Base-by-base conservation (phyloP, 129 eudicot species). In the Lonicera japonica region DNA sequence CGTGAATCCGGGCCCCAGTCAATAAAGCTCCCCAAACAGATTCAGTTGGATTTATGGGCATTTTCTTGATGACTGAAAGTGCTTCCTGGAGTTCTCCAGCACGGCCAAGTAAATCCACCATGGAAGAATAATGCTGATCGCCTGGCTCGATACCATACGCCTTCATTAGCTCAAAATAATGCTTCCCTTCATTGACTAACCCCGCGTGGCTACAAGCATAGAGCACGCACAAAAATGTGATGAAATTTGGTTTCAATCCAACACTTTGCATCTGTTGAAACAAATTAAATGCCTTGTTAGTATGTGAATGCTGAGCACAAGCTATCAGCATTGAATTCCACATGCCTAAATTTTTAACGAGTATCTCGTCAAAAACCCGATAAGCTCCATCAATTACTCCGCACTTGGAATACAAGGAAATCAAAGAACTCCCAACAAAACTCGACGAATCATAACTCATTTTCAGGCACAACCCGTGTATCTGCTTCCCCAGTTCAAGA, bases 161-260 rank as follows among this genome's bases (percentile, higher is more conserved):
- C 67, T 82, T 82, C 98, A 91, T 91, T 39, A 77, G 54, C 34
- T 70, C 70, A 69, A 91, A 87, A 56, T 87, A 84, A 74, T 64
- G 57, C 64, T 78, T 83, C 1, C 98, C 98, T 68, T 91, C 82
- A 22, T 71, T 61, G 8, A 91, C 96, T 43, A 84, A 64, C 21
- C 98, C 98, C 1, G 94, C 82, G 62, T 91, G 98, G 73, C 98
- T 91, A 67, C 98, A 87, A 0, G 96, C 90, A 64, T 91, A 87
- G 15, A 91, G 85, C 17, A 78, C 22, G 48, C 82, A 83, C 56
- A 91, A 58, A 74, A 84, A 91, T 5, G 98, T 91, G 56, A 91
- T 84, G 46, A 91, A 87, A 73, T 91, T 91, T 4, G 98, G 98
- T 58, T 76, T 87, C 76, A 79, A 71, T 38, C 80, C 67, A 14